Base-by-base conservation (phyloP, 768 basidiomycete species). In the Grammothele lineata region DNA sequence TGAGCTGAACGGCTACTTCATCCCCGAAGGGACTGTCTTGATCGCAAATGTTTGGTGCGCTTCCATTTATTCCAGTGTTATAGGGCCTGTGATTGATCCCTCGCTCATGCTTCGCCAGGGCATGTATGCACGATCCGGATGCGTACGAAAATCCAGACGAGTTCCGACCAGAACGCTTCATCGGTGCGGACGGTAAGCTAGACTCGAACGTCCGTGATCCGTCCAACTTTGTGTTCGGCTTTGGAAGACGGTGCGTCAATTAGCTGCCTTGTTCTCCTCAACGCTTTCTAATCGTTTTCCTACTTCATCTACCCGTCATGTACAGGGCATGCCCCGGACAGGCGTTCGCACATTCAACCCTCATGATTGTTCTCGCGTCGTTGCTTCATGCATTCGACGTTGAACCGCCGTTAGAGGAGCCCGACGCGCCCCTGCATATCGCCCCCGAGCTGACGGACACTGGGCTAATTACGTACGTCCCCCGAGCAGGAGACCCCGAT, bases 211-310 rank as follows among this genome's bases (percentile, higher is more conserved):
- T 40, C 14, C 24, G 40, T 5, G 26, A 40, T 26, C 40, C 40
- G 12, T 15, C n/a, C 23, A 17, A 23, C 4, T 26, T 40, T n/a
- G 57, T 51, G 12, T 58, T 58, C 32, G 59, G 59, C 8, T 60
- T 54, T 50, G 59, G 59, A 22, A 33, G 59, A 34, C 39, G 57
- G 57, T 60, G 4, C 5, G 24, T 24, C 23, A 14, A 8, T 19
- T 18, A 21, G 24, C 10, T 11, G 11, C 10, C 7, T n/a, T 18
- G 11, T 5, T 17, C 23, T 8, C 5, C 39, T 3, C 23, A 15
- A n/a, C n/a, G n/a, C n/a, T n/a, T n/a, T 25, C 19, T 12, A 10
- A 10, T n/a, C 2, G 19, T 24, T 12, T n/a, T 12, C 17, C 17
- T 5, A 6, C 9, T n/a, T 19, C 2, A 22, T 12, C n/a, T n/a